phyloP scores from a whole-genome alignment of 2,329 filamentous ascomycete species.

The Fusarium papillatum region DNA sequence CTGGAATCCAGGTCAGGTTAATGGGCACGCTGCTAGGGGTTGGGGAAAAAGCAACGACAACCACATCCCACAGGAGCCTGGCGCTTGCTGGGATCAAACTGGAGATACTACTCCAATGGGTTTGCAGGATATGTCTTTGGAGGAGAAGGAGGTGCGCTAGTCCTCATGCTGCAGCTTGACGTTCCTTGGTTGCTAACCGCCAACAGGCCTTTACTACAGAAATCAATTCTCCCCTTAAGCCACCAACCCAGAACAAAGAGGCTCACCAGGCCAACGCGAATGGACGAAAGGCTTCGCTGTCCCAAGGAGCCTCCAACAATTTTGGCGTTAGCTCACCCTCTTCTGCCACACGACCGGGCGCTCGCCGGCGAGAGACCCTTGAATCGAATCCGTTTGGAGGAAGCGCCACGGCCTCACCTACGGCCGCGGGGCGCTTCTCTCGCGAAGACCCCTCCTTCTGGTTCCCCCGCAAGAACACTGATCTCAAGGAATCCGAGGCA shows the following conservation, averaged over 20 bases:
- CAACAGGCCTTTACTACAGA: conserved; percentile 82
- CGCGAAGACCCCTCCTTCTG: conserved; percentile 74
- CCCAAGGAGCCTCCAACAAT: conserved; percentile 73
- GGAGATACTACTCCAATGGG: conserved; percentile 80
- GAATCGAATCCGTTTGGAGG: conserved; percentile 75
- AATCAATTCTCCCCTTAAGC: conserved; percentile 95
- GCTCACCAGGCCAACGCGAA: conserved; percentile 71
- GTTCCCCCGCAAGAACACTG: conserved; percentile 67
- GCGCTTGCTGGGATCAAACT: conserved; percentile 88
- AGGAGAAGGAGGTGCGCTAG: conserved; percentile 71
- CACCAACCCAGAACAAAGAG: conserved; percentile 81
- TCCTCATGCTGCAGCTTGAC: conserved; percentile 6
- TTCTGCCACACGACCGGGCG: conserved; percentile 77
- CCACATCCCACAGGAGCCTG: conserved; percentile 83
- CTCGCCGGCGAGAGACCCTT: conserved; percentile 85
- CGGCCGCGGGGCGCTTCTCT: conserved; percentile 68
- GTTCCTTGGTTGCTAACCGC: conserved; percentile 35
- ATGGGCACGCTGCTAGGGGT: conserved; percentile 71
- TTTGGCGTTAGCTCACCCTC: conserved; percentile 83
- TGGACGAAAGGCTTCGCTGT: conserved; percentile 86
- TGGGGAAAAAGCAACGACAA: conserved; percentile 86
- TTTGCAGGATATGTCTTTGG: conserved; percentile 75
- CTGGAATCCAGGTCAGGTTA: conserved; percentile 84
- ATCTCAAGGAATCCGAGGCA: conserved; percentile 68
- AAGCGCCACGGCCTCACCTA: conserved; percentile 71